Evolutionary conservation across 2,329 filamentous ascomycete species (phyloP).

Genomic region (Stromatinia cepivora): DNA sequence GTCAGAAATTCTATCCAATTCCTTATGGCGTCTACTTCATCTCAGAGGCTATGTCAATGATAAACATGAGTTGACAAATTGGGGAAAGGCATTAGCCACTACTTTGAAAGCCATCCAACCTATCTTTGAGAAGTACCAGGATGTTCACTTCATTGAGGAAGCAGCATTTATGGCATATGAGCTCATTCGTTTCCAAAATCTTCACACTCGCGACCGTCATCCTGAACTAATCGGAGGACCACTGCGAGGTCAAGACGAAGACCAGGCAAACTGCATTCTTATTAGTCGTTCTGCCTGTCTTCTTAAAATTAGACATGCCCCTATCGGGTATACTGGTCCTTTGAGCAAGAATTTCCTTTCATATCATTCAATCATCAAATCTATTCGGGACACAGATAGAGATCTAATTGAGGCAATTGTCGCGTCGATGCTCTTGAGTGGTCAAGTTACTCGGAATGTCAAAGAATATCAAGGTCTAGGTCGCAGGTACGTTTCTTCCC

Average conservation of each 20-base stretch:
- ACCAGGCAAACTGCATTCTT: constrained; percentile 75
- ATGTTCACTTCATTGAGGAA: constrained; percentile 64
- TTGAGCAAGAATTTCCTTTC: constrained; percentile 85
- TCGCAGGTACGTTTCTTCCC: constrained; percentile 58
- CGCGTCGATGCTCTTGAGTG: constrained; percentile 76
- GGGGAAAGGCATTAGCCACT: constrained; percentile 77
- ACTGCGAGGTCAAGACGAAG: constrained; percentile 62
- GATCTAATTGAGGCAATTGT: constrained; percentile 83
- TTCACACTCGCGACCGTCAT: constrained; percentile 67
- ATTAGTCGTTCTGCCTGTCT: constrained; percentile 85
- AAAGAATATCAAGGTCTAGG: constrained; percentile 62
- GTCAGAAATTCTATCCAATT: constrained; percentile 69
- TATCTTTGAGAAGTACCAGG: constrained; percentile 45
- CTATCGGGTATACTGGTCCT: constrained; percentile 90
- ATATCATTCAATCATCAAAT: constrained; percentile 80
- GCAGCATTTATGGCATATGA: constrained; percentile 82
- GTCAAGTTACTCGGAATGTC: constrained; percentile 71
- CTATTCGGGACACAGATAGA: constrained; percentile 75
- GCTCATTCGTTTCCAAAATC: constrained; percentile 73
- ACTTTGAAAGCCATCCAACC: constrained; percentile 65
- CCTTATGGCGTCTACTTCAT: constrained; percentile 86
- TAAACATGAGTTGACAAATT: constrained; percentile 75
- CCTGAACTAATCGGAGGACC: constrained; percentile 57
- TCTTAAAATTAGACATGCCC: constrained; percentile 76
- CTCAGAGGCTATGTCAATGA: constrained; percentile 81